Evolutionary conservation across 352 stramenopile species (phyloP).

Genomic region (Phytopythium helicoides): DNA sequence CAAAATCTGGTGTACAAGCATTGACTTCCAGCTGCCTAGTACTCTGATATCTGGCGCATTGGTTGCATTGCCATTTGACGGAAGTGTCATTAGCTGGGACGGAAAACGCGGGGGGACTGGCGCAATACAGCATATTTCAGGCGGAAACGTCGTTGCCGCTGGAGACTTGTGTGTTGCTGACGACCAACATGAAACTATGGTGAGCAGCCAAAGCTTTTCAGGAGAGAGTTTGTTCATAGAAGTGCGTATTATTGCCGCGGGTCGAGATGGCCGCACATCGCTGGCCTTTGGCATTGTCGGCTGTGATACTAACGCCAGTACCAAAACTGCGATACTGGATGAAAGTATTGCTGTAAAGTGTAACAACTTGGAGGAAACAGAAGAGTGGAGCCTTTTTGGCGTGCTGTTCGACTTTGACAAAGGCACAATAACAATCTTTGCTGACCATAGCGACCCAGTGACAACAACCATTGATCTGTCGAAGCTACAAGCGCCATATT

Average conservation of each 20-base stretch:
- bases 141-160: slow-evolving; percentile 53
- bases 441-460: slow-evolving; percentile 41
- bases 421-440: slow-evolving; percentile 48
- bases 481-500: slow-evolving; percentile 31
- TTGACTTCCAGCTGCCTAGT: slow-evolving; percentile 52
- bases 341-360: slow-evolving; percentile 37
- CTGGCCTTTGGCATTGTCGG: slow-evolving; percentile 58
- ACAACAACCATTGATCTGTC: slow-evolving; percentile 28
- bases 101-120: slow-evolving; percentile 44
- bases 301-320: slow-evolving; percentile 21
- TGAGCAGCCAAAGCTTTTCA: slow-evolving; percentile 50
- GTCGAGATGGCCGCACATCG: slow-evolving; percentile 38
- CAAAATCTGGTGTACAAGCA: slow-evolving; percentile 55
- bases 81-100: slow-evolving; percentile 60
- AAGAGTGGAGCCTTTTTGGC: slow-evolving; percentile 46
- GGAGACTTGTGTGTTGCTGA: slow-evolving; percentile 45
- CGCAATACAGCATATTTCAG: slow-evolving; percentile 42
- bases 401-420: slow-evolving; percentile 80
- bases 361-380: slow-evolving; percentile 30
- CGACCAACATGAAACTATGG: slow-evolving; percentile 55
- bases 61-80: slow-evolving; percentile 53
- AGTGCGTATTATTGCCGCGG: slow-evolving; percentile 47
- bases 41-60: slow-evolving; percentile 66
- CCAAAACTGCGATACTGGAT: slow-evolving; percentile 13
- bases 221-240: slow-evolving; percentile 55